Evolutionary conservation across 441 rosid genomes (phyloP), one percentile per base, ranked within the genome.

Genomic region (Adansonia madagascariensis): DNA sequence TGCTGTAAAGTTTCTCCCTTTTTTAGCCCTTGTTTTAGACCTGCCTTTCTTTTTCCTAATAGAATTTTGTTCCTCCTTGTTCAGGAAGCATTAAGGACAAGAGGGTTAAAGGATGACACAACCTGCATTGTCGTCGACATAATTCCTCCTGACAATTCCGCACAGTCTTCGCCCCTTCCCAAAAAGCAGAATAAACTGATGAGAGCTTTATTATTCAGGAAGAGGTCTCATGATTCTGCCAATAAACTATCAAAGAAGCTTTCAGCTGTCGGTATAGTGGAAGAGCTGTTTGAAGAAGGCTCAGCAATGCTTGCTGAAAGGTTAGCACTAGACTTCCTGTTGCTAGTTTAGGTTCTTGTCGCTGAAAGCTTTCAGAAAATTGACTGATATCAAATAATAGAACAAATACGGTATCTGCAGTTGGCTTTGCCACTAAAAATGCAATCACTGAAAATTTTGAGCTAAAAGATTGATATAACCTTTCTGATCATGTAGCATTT

Each of bases 251-350:
- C 95, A 0, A 91, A 92, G 79, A 91, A 85, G 85, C 90, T 91
- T 56, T 89, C 95, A 1, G 82, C 91, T 70, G 84, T 90, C 0
- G 91, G 89, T 53, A 84, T 91, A 11, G 98, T 94, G 8, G 98
- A 94, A 87, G 98, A 93, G 80, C 86, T 94, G 20, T 94, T 92
- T 73, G 98, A 94, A 85, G 98, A 94, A 89, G 97, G 97, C 71
- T 94, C 97, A 0, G 98, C 97, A 17, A 91, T 94, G 92, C 92
- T 94, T 0, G 89, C 91, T 15, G 98, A 94, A 87, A 91, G 97
- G 98, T 94, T 69, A 71, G 82, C 77, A 14, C 68, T 80, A 3
- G 65, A 22, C 7, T 61, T 20, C n/a, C 8, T 39, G n/a, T 52
- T 59, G 7, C 49, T 17, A 14, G 61, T 71, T 17, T 4, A 44